Evolutionary conservation across 805 yeast species (phyloP), one percentile per base, ranked within the genome.

Genomic region (Komagataella populi): DNA sequence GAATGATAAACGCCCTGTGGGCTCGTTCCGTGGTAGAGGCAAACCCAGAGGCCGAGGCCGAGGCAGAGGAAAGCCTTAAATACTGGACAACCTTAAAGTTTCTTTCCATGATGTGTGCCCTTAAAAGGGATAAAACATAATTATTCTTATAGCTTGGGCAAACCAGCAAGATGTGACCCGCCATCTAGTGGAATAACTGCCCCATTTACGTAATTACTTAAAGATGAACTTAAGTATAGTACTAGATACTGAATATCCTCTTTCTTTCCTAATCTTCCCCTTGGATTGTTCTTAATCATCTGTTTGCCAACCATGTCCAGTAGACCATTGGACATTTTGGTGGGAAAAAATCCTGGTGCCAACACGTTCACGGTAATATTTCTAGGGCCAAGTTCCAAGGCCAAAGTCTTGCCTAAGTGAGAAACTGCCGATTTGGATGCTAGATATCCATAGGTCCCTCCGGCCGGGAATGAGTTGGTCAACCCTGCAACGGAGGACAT

Each of bases 271-370:
- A 83, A 69, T 60, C 91, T 72, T 51, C 71, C 68, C 57, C 81
- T 70, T 14, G 90, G 90, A 65, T 83, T 84, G 24, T 61, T 54
- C 30, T 66, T 70, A 12, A 55, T 57, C 71, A 81, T 68, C 1
- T 60, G 30, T 12, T 75, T 80, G 12, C 80, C 81, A 20, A 76
- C 69, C 50, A 64, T 68, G 44, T 70, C 75, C 48, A 84, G 67
- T 48, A 84, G 56, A 0, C 87, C 90, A 54, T 77, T 72, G 45
- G 87, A 73, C 89, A 84, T 83, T 64, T 81, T 84, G 17, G 84
- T 73, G 18, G 86, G 86, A 74, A 84, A 81, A 62, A 82, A 84
- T 0, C 91, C 91, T 0, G 90, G 90, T 6, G 88, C 87, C 55
- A 84, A 63, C 10, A 79, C 69, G 66, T 84, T 84, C 52, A 83